These are phyloP conservation scores for Cynanchum wilfordii DNA, from an alignment of 257 asterid species.

Conservation along the genomic window DNA sequence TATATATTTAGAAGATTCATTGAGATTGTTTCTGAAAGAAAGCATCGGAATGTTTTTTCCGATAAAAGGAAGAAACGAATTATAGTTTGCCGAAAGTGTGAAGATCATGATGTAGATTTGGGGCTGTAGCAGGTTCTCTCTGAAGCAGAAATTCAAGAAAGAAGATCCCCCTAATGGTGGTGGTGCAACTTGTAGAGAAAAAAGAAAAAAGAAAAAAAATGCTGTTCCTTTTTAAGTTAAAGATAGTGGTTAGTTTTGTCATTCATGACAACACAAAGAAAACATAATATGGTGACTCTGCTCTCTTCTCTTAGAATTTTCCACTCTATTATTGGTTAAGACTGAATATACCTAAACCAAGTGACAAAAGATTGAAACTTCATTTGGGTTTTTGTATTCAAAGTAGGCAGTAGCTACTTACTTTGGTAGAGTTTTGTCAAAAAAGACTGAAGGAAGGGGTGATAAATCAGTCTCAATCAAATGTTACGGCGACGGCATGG, in stretches of 20 bases:
- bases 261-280: neutral
- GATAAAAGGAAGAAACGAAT: constrained; percentile 16
- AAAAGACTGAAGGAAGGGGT: no score
- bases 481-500: no score
- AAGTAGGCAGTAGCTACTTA: no score
- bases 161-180: constrained; percentile 19
- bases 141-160: constrained; percentile 15
- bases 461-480: no score
- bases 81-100: constrained; percentile 27
- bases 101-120: constrained; percentile 14
- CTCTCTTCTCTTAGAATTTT: neutral
- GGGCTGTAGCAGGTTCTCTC: constrained; percentile 21
- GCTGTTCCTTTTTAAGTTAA: constrained; percentile 10
- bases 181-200: constrained; percentile 28
- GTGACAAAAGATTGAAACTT: constrained; percentile 10
- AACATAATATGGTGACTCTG: neutral
- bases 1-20: constrained; percentile 13
- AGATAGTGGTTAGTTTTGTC: constrained; percentile 16
- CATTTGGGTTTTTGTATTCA: no score
- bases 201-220: neutral
- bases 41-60: constrained; percentile 26
- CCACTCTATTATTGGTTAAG: constrained; percentile 5
- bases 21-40: constrained; percentile 10
- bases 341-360: constrained; percentile 19
- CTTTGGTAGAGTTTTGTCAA: no score